phyloP scores from a whole-genome alignment of 1,284 basidiomycete species.

The Cystobasidium sp. region DNA sequence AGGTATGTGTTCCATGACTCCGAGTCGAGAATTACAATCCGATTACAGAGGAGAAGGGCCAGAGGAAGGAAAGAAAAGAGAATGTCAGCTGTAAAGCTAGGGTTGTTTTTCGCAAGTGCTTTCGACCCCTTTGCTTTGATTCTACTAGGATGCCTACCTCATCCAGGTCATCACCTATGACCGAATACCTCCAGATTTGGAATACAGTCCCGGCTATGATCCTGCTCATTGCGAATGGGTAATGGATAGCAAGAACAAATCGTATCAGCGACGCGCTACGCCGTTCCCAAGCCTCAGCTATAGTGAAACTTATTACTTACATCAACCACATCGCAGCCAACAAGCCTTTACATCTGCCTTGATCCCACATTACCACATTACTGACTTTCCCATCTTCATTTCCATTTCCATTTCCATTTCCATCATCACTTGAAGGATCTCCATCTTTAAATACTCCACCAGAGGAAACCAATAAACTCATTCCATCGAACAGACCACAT shows the following conservation, averaged over 20 bases:
- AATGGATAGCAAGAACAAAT: neutral
- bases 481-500: slow-evolving; percentile 25
- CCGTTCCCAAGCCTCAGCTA: too few species aligned
- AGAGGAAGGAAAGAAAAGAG: too few species aligned
- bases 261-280: neutral
- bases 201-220: slow-evolving; percentile 26
- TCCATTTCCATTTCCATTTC: too few species aligned
- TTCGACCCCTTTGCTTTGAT: too few species aligned
- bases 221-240: too few species aligned
- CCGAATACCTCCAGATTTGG: slow-evolving; percentile 39
- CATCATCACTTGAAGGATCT: neutral
- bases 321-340: slow-evolving; percentile 43
- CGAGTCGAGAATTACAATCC: too few species aligned
- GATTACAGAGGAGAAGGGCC: too few species aligned
- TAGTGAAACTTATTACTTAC: too few species aligned
- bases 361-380: slow-evolving; percentile 22
- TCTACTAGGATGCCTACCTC: too few species aligned
- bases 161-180: slow-evolving; percentile 42
- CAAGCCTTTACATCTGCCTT: slow-evolving; percentile 27
- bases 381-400: neutral
- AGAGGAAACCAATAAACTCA: slow-evolving; percentile 20
- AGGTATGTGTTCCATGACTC: slow-evolving; percentile 40
- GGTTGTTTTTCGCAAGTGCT: too few species aligned
- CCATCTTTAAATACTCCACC: slow-evolving; percentile 21
- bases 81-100: too few species aligned